Evolutionary conservation across 2,329 filamentous ascomycete species (phyloP).

Genomic region (Xylaria sp.): DNA sequence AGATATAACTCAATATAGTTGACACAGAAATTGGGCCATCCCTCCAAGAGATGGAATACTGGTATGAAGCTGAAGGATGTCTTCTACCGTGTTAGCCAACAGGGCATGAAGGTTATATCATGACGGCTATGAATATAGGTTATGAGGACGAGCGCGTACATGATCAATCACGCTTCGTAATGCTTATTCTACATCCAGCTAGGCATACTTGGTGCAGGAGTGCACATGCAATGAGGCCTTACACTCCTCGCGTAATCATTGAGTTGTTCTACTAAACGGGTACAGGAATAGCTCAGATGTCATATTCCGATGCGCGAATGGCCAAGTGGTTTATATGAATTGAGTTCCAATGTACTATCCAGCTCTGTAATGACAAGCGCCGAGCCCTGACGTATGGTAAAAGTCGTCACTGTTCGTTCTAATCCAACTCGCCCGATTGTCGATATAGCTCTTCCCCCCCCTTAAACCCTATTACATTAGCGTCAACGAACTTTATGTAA

Average conservation of each 20-base stretch:
- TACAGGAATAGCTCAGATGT: not conserved
- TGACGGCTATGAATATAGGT: not conserved
- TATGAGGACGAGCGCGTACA: conserved; percentile 13
- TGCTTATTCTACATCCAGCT: not conserved
- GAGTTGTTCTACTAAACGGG: not conserved
- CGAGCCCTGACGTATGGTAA: not conserved
- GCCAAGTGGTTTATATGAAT: conserved; percentile 4
- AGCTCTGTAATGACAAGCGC: too few relatives aligned
- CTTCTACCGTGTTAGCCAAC: not conserved
- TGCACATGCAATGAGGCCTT: not conserved
- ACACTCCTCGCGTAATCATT: not conserved
- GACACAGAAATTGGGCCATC: not conserved
- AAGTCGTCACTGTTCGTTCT: not conserved
- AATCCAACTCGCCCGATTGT: not conserved
- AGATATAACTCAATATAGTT: not conserved
- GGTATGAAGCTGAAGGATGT: not conserved
- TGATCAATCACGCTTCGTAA: conserved; percentile 8
- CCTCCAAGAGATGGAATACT: not conserved
- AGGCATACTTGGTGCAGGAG: not conserved
- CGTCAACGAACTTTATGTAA: too few relatives aligned
- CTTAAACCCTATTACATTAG: not conserved
- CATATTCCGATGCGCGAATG: not conserved
- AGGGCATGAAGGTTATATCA: conserved; percentile 6
- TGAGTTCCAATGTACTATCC: not conserved
- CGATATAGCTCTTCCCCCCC: not conserved